Percentiles rank a stretch among this genome's conserved stretches.
These are phyloP conservation scores for Aspergillus luchuensis DNA, from an alignment of 2,329 filamentous ascomycete species.

Conservation along the genomic window DNA sequence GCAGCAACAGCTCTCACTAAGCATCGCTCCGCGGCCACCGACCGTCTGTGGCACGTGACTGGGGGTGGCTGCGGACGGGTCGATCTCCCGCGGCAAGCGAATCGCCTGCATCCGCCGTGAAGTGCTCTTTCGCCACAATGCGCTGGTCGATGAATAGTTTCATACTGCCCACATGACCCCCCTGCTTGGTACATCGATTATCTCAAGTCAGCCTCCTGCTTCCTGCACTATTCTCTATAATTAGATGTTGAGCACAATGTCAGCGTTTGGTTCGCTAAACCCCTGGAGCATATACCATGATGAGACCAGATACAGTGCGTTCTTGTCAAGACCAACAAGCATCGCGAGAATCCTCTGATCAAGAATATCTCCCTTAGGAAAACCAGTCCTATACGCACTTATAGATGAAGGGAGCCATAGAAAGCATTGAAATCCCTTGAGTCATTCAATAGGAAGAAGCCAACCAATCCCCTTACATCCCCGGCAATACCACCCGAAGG, in stretches of 20 bases:
- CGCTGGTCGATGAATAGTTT: not conserved
- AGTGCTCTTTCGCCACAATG: not conserved
- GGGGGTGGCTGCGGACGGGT: slow-evolving; percentile 4
- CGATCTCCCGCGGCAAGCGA: slow-evolving; percentile 6
- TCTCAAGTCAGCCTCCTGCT: not conserved
- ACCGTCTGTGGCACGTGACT: not conserved
- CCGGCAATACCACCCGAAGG: not conserved
- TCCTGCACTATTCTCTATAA: too few relatives aligned
- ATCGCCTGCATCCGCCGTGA: not conserved
- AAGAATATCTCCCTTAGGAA: too few relatives aligned
- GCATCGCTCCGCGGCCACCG: not conserved
- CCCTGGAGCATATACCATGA: too few relatives aligned
- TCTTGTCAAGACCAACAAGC: too few relatives aligned
- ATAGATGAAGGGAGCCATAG: too few relatives aligned
- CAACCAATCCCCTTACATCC: not conserved
- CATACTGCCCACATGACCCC: not conserved
- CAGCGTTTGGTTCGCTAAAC: too few relatives aligned
- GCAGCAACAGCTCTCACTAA: not conserved
- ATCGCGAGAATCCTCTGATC: too few relatives aligned
- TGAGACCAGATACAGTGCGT: too few relatives aligned
- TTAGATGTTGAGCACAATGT: too few relatives aligned
- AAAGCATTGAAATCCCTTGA: too few relatives aligned
- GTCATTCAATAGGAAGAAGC: not conserved
- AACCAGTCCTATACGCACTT: too few relatives aligned
- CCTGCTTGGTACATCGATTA: not conserved